Evolutionary conservation across 495 filamentous ascomycete genomes (phyloP), one percentile per base, ranked within the genome.

Genomic region (Penicillium waksmanii): DNA sequence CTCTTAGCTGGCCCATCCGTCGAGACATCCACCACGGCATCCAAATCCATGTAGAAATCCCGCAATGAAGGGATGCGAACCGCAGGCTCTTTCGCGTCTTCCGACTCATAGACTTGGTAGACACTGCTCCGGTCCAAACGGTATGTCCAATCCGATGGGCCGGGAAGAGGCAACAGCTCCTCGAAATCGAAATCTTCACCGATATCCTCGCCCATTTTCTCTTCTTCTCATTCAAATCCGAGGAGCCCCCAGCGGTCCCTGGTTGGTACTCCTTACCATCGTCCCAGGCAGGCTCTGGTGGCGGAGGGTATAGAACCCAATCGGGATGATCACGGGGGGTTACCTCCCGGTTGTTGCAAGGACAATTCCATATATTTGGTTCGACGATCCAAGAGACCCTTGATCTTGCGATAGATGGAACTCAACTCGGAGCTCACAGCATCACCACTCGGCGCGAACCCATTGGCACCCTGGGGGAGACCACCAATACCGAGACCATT

Each of bases 1-100:
- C 92, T 96, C 75, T 98, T 98, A 71, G 88, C 93, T 2, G 95
- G 96, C 0, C 95, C 95, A 71, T 98, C 93, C 4, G 92, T 94
- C 0, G 94, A 96, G 9, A 94, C 83, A 55, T 87, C 83, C 40
- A 95, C 79, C 49, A 98, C 83, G 19, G 87, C 77, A 62, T 98
- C 94, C n/a, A 98, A 78, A 71, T 97, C 95, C 77, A 96, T 87
- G 69, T 97, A 98, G 67, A 89, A 98, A 63, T 98, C 93, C 65
- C 90, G 87, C 62, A 98, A 82, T 3, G 91, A 94, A 3, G 95
- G 95, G 11, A 98, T 88, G 23, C 83, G 80, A 40, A 97, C 85
- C 12, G 91, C 82, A 0, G 94, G 93, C 10, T 80, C 76, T 44
- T 85, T 81, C 6, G 87, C 82, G 61, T 81, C 72, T 3, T 84